Conservation (phyloP, 2,329 filamentous ascomycete genomes). For the Gremmenia infestans region DNA sequence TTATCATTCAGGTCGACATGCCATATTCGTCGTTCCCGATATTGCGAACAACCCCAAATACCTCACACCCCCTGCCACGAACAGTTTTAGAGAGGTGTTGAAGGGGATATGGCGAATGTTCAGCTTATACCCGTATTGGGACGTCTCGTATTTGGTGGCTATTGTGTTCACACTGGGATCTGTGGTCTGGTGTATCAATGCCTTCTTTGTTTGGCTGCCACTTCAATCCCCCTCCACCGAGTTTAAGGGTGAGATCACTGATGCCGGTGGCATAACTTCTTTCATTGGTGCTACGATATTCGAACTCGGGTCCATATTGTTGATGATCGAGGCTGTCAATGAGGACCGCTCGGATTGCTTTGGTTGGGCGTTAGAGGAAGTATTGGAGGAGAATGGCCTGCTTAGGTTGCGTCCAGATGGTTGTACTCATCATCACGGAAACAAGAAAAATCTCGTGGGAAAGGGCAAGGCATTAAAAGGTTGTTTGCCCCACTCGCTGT, state of each 20-base stretch:
- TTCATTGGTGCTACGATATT: conserved; percentile 66
- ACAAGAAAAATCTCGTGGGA: conserved; percentile 35
- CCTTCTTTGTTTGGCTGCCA: conserved; percentile 61
- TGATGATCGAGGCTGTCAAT: conserved; percentile 66
- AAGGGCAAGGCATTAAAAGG: conserved; percentile 22
- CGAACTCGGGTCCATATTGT: conserved; percentile 55
- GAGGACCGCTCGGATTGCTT: conserved; percentile 61
- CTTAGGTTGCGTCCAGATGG: conserved; percentile 15
- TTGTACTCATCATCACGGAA: conserved; percentile 40
- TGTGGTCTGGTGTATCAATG: conserved; percentile 52
- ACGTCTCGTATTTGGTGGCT: conserved; percentile 52
- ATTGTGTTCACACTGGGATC: conserved; percentile 49
- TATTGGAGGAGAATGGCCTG: conserved; percentile 30
- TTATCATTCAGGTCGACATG: conserved; percentile 33
- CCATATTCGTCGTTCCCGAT: conserved; percentile 31
- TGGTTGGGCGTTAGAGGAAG: conserved; percentile 60
- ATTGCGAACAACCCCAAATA: conserved; percentile 17
- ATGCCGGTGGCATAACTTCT: conserved; percentile 56
- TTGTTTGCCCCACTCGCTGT: neutral
- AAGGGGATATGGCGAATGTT: conserved; percentile 42
- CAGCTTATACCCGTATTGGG: conserved; percentile 48
- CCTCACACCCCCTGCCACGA: conserved; percentile 30
- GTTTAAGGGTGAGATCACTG: conserved; percentile 48
- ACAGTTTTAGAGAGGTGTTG: conserved; percentile 22
- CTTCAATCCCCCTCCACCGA: conserved; percentile 45